Evolutionary conservation across 441 rosid genomes (phyloP).

Genomic region (Pelargonium myrrhifolium): DNA sequence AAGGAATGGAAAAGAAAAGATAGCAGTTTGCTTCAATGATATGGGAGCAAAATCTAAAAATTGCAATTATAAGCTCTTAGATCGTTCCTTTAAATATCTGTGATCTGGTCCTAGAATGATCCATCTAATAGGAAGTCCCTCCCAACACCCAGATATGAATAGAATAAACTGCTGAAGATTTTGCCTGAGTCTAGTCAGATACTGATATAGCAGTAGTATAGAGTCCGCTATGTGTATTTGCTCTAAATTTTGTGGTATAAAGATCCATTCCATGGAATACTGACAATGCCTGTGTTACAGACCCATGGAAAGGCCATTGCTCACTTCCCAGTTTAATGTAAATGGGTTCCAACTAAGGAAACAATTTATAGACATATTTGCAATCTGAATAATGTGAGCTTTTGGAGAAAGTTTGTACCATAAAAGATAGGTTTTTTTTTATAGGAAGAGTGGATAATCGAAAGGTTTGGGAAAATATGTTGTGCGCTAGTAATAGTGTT

Average conservation of each 20-base stretch:
- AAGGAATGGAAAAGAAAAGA: too few species aligned
- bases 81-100: neutral
- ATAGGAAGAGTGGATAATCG: neutral
- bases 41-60: neutral
- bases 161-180: neutral
- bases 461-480: constrained; percentile 7
- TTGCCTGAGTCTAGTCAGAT: neutral
- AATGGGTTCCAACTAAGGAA: constrained; percentile 14
- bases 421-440: constrained; percentile 10
- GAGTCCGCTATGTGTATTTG: neutral
- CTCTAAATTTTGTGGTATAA: neutral
- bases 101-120: neutral
- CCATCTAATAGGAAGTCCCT: neutral
- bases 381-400: neutral
- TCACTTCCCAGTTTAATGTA: constrained; percentile 13
- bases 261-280: neutral
- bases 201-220: neutral
- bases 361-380: neutral
- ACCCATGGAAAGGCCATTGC: too few species aligned
- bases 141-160: neutral
- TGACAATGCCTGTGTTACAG: too few species aligned
- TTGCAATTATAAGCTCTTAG: neutral
- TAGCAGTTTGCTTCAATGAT: constrained; percentile 7
- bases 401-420: neutral
- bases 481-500: neutral